A percentile compares a stretch with the other conserved stretches of the same genome.
phyloP scores from a whole-genome alignment of 371 early-diverging fungal species.

The Lichtheimia ramosa region DNA sequence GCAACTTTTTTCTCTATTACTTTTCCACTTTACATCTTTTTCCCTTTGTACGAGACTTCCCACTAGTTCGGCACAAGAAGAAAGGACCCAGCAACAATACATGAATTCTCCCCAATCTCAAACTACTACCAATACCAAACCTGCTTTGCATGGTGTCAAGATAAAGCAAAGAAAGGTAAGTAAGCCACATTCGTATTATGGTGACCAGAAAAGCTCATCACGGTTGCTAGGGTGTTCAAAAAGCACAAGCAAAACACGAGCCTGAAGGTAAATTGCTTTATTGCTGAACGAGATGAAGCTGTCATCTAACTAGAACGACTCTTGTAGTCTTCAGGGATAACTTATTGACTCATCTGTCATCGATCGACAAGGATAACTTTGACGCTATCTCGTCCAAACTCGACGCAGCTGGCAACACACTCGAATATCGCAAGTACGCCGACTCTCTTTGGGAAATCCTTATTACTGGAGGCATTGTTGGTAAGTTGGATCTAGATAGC shows the following conservation, averaged over 20 bases:
- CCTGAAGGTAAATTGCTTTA: constrained; percentile 62
- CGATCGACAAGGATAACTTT: constrained; percentile 68
- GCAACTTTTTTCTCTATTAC: too few relatives aligned
- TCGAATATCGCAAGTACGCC: constrained; percentile 93
- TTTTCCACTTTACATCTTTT: too few relatives aligned
- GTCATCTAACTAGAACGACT: not conserved
- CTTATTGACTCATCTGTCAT: constrained; percentile 63
- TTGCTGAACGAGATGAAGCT: not conserved
- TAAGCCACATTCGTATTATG: not conserved
- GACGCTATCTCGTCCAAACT: constrained; percentile 70
- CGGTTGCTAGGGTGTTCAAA: constrained; percentile 68
- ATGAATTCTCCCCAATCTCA: constrained; percentile 65
- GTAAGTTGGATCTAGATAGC: constrained; percentile 37
- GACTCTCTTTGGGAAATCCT: constrained; percentile 92
- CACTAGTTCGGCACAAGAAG: constrained; percentile 6
- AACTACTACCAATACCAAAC: constrained; percentile 54
- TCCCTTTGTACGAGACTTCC: too few relatives aligned
- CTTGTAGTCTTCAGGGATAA: constrained; percentile 71
- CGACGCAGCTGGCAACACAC: constrained; percentile 82
- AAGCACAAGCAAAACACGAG: constrained; percentile 84
- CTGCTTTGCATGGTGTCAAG: constrained; percentile 81
- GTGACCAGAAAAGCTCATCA: not conserved
- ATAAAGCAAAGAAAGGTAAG: constrained; percentile 77
- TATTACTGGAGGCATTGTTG: constrained; percentile 87
- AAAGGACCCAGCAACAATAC: constrained; percentile 19